phyloP scores from a whole-genome alignment of 345 rosid species.

The Gynandropsis gynandra region DNA sequence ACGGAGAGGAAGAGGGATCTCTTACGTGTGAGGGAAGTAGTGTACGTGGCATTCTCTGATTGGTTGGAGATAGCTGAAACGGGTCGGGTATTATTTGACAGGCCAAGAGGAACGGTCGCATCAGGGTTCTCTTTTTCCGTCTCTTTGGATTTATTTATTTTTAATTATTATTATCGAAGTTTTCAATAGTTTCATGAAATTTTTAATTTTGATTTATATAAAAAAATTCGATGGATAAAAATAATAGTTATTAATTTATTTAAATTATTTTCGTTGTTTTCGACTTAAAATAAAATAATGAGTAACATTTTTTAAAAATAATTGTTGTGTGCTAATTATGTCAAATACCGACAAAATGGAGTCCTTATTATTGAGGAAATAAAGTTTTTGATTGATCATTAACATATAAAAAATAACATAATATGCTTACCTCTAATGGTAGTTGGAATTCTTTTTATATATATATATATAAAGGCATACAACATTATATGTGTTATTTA shows the following conservation, averaged over 20 bases:
- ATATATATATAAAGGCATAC: slow-evolving; percentile 7
- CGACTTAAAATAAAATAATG: slow-evolving; percentile 19
- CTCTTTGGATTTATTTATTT: background rate
- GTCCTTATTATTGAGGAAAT: background rate
- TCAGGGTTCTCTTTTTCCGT: slow-evolving; percentile 27
- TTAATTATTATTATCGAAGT: no score
- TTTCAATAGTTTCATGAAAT: no score
- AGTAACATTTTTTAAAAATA: background rate
- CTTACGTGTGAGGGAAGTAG: slow-evolving; percentile 43
- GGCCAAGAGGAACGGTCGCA: slow-evolving; percentile 39
- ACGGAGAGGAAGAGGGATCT: slow-evolving; percentile 27
- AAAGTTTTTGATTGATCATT: background rate
- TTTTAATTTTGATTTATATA: no score
- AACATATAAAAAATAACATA: background rate
- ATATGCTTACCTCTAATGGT: slow-evolving; percentile 21
- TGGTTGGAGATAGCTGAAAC: slow-evolving; percentile 26
- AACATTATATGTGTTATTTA: slow-evolving; percentile 17
- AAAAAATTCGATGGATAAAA: no score
- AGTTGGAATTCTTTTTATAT: slow-evolving; percentile 18
- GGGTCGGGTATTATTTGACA: slow-evolving; percentile 30
- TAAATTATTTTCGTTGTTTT: background rate
- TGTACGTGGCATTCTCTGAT: slow-evolving; percentile 29
- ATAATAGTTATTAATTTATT: no score
- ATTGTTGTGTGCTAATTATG: slow-evolving; percentile 4
- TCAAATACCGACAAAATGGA: background rate